Evolutionary conservation across 306 rosid genomes (phyloP).

Genomic region (Trifolium fragiferum): DNA sequence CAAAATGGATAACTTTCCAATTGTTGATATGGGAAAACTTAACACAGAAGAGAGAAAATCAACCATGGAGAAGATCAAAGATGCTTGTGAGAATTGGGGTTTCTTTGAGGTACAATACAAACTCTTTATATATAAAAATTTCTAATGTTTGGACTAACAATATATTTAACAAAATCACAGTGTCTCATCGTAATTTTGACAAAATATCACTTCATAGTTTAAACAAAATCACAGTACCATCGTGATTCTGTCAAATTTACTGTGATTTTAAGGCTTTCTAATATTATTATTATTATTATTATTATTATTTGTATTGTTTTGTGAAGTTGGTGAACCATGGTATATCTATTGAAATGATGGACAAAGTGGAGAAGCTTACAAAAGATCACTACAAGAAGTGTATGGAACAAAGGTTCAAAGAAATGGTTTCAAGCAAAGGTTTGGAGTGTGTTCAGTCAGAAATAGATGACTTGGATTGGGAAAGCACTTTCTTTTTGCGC

Average conservation of each 20-base stretch:
- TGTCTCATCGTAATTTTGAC: neutral
- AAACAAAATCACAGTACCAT: too few relatives aligned
- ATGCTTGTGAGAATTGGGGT: slow-evolving; percentile 98
- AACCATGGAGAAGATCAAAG: slow-evolving; percentile 71
- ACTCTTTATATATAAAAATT: neutral
- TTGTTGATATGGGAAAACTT: slow-evolving; percentile 77
- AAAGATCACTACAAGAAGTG: slow-evolving; percentile 87
- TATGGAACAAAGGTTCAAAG: slow-evolving; percentile 87
- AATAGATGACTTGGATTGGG: slow-evolving; percentile 84
- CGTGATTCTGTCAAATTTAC: neutral
- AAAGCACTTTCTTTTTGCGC: slow-evolving; percentile 89
- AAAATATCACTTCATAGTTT: neutral
- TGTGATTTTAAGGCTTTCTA: neutral
- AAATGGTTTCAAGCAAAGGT: slow-evolving; percentile 76
- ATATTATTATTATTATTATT: slow-evolving; percentile 5
- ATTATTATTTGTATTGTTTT: neutral
- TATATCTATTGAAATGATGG: slow-evolving; percentile 78
- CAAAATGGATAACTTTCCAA: slow-evolving; percentile 63
- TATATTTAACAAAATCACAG: neutral
- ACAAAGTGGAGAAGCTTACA: slow-evolving; percentile 76
- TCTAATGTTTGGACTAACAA: neutral
- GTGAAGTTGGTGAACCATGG: slow-evolving; percentile 89
- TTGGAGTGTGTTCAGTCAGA: slow-evolving; percentile 66
- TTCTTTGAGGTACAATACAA: slow-evolving; percentile 82
- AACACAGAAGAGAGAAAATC: slow-evolving; percentile 63